Conservation (phyloP, 2,329 filamentous ascomycete species). For the Fusarium acutatum region DNA sequence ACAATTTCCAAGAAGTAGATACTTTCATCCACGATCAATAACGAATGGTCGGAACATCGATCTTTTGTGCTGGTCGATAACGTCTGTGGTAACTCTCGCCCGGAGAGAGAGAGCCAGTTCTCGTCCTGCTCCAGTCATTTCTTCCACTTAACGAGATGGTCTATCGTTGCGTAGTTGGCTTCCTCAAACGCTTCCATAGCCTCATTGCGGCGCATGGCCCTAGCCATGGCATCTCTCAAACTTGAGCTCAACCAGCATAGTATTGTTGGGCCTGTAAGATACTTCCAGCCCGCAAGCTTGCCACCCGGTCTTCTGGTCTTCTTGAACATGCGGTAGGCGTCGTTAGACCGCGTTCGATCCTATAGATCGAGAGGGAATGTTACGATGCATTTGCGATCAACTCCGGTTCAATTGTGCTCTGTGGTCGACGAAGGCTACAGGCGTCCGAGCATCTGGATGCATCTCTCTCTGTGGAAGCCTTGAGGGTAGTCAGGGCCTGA, state of each 20-base stretch:
- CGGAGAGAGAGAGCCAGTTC: background rate
- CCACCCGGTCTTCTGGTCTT: background rate
- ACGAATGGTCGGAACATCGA: background rate
- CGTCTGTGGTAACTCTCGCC: background rate
- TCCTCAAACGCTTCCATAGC: accelerated
- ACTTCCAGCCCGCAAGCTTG: background rate
- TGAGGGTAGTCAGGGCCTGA: background rate
- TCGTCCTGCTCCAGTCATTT: background rate
- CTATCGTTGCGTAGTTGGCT: background rate
- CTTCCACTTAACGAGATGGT: background rate
- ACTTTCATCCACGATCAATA: background rate
- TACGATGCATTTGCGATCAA: background rate
- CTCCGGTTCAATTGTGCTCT: background rate
- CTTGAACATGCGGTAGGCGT: background rate
- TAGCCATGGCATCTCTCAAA: accelerated
- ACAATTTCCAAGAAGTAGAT: background rate
- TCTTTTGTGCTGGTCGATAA: background rate
- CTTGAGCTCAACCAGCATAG: background rate
- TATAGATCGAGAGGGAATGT: background rate
- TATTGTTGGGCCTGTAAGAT: too few relatives aligned
- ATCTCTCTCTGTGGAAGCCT: background rate
- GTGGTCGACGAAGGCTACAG: background rate
- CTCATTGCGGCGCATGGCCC: background rate
- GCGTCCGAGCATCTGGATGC: background rate
- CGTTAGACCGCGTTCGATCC: background rate